A percentile compares a stretch with the other conserved stretches of the same genome.
Evolutionary conservation across 2,329 filamentous ascomycete genomes (phyloP).

Genomic region (Penicillium sp.): DNA sequence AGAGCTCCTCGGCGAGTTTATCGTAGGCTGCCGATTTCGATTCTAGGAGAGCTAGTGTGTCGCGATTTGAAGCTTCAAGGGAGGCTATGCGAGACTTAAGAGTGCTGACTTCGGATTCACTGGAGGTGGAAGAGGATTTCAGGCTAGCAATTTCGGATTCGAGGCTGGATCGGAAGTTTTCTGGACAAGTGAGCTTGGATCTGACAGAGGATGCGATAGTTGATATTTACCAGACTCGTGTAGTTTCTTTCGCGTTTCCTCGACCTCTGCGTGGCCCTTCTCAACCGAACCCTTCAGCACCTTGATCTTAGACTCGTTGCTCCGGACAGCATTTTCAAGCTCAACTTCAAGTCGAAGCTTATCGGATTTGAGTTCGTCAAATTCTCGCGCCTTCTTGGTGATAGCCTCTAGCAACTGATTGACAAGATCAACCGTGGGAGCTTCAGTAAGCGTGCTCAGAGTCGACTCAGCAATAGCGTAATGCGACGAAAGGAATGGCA

Average conservation of each 20-base stretch:
- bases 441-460: slow-evolving; percentile 59
- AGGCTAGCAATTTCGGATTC: slow-evolving; percentile 82
- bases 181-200: slow-evolving; percentile 52
- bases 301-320: slow-evolving; percentile 80
- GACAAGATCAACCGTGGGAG: slow-evolving; percentile 77
- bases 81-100: slow-evolving; percentile 83
- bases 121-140: slow-evolving; percentile 72
- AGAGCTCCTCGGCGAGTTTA: slow-evolving; percentile 81
- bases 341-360: slow-evolving; percentile 91
- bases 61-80: slow-evolving; percentile 89
- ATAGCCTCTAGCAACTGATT: slow-evolving; percentile 75
- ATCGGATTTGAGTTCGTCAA: slow-evolving; percentile 79
- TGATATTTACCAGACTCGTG: slow-evolving; percentile 73
- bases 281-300: slow-evolving; percentile 80
- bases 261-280: slow-evolving; percentile 81
- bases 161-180: slow-evolving; percentile 74
- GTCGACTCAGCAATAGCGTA: slow-evolving; percentile 63
- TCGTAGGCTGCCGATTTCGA: slow-evolving; percentile 88
- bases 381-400: slow-evolving; percentile 78
- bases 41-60: slow-evolving; percentile 86
- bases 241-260: slow-evolving; percentile 79
- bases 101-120: slow-evolving; percentile 70
- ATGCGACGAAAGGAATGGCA: slow-evolving; percentile 63
- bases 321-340: slow-evolving; percentile 86
- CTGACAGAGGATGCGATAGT: neutral